Percentiles rank a stretch among this genome's conserved stretches.
These are phyloP conservation scores for Malus hybrid DNA, from an alignment of 331 rosid species.

Conservation along the genomic window DNA sequence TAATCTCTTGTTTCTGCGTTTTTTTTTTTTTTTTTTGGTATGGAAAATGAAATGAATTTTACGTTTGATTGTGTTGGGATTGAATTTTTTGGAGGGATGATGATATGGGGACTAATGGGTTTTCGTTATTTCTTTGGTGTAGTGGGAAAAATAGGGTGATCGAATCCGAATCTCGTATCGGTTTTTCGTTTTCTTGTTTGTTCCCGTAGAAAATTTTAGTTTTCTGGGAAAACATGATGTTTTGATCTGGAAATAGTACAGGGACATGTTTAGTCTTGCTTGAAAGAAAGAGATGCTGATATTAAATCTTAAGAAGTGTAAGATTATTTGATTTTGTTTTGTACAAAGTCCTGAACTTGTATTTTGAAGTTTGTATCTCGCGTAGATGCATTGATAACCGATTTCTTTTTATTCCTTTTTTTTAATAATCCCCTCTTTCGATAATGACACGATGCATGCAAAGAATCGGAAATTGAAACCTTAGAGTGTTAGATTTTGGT, in stretches of 20 bases:
- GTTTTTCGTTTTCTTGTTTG: neutral
- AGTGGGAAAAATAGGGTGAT: no score
- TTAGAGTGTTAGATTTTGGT: neutral
- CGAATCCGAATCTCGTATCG: constrained; percentile 1
- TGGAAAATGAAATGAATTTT: neutral
- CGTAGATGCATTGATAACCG: neutral
- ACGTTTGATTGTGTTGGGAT: neutral
- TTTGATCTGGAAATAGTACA: neutral
- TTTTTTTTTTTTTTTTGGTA: neutral
- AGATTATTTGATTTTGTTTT: neutral
- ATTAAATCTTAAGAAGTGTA: neutral
- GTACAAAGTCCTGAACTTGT: neutral
- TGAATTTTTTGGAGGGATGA: neutral
- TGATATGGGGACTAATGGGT: neutral
- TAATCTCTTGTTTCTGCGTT: neutral
- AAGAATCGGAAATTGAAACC: neutral
- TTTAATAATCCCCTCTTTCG: neutral
- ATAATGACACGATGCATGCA: neutral
- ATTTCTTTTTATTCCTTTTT: neutral
- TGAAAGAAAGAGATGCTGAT: neutral
- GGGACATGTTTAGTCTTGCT: no score
- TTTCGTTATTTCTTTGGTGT: neutral
- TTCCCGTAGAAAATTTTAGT: neutral
- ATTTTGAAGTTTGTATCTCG: neutral
- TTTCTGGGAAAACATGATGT: neutral